Percentiles rank a stretch among this genome's conserved stretches.
Evolutionary conservation across 192 early-diverging fungal species (phyloP).

Genomic region (Paraglomus brasilianum): DNA sequence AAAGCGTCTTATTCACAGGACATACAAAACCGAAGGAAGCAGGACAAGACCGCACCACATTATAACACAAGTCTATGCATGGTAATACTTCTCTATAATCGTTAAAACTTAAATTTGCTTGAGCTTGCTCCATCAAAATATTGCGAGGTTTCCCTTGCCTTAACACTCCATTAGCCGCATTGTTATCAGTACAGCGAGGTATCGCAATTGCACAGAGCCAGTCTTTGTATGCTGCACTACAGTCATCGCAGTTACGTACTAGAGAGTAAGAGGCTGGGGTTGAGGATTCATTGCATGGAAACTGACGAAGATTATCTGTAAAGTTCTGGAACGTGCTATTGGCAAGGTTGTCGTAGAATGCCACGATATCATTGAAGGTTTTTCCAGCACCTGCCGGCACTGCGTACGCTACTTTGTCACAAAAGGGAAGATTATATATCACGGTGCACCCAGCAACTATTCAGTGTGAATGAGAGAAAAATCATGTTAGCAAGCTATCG

Average conservation of each 20-base stretch:
- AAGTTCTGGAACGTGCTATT: conserved; percentile 46
- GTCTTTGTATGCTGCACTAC: conserved; percentile 49
- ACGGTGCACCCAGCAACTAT: conserved; percentile 47
- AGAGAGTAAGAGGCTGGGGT: conserved; percentile 45
- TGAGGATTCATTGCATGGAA: conserved; percentile 46
- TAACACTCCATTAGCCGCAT: conserved; percentile 3
- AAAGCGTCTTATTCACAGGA: conserved; percentile 45
- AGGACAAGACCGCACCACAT: conserved; percentile 58
- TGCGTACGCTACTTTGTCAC: conserved; percentile 54
- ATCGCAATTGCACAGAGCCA: conserved; percentile 58
- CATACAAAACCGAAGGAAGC: conserved; percentile 53
- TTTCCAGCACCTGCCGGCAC: conserved; percentile 40
- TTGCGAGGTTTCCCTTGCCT: too few relatives aligned
- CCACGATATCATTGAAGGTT: conserved; percentile 32
- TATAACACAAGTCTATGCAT: conserved; percentile 58
- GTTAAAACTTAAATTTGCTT: conserved; percentile 18
- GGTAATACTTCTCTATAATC: conserved; percentile 52
- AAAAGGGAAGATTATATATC: conserved; percentile 50
- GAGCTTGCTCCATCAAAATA: background rate
- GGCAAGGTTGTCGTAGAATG: conserved; percentile 50
- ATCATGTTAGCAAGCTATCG: background rate
- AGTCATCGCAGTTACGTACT: conserved; percentile 55
- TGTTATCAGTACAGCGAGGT: conserved; percentile 51
- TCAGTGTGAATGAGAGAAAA: background rate
- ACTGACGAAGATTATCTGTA: conserved; percentile 45